phyloP scores from a whole-genome alignment of 169 alveolate genomes.

The Babesia ovis region DNA sequence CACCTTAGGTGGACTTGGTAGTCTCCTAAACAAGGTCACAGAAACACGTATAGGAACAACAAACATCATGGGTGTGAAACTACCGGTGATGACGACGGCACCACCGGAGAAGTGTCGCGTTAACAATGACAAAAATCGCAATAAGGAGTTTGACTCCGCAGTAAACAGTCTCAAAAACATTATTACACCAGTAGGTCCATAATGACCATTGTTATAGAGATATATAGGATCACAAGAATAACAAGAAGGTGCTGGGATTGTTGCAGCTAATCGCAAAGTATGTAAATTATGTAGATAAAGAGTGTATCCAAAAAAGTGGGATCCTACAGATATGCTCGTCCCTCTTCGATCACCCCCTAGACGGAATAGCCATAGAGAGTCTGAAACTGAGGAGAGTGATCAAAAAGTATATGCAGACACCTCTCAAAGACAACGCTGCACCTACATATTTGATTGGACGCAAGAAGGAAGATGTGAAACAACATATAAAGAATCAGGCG shows the following conservation, averaged over 20 bases:
- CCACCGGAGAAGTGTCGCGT: no score
- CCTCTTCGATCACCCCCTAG: constrained; percentile 62
- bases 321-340: constrained; percentile 27
- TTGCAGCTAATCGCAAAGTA: constrained; percentile 42
- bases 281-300: constrained; percentile 16
- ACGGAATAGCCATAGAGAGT: constrained; percentile 48
- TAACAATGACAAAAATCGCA: not conserved
- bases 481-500: not conserved
- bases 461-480: not conserved
- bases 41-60: not conserved
- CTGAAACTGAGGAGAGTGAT: constrained; percentile 49
- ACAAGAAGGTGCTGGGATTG: constrained; percentile 36
- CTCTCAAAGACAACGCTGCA: not conserved
- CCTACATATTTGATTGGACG: not conserved
- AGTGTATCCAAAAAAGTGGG: constrained; percentile 2
- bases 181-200: not conserved
- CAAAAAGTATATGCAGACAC: not conserved
- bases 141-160: constrained; percentile 16
- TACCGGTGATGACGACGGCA: not conserved
- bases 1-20: constrained; percentile 3
- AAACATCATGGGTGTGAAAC: not conserved
- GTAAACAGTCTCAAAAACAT: constrained; percentile 4
- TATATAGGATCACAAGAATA: constrained; percentile 42
- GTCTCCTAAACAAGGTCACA: constrained; percentile 10
- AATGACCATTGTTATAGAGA: not conserved